Evolutionary conservation across 441 rosid species (phyloP).

Genomic region (Arabidopsis hybrid): DNA sequence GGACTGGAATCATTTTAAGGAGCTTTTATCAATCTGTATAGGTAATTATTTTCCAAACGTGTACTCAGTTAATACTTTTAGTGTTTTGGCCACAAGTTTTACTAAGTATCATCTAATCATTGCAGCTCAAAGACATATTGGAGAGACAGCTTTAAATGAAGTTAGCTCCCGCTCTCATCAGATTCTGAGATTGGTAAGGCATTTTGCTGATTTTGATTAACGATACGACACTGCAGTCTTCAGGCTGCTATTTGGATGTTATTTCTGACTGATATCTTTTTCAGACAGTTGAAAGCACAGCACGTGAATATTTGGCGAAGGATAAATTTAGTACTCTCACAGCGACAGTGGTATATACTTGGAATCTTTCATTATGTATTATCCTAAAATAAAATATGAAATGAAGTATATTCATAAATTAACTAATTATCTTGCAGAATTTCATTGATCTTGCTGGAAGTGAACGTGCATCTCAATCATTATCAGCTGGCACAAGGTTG

Average conservation of each 20-base stretch:
- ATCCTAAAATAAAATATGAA: conserved; percentile 16
- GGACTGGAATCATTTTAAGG: conserved; percentile 77
- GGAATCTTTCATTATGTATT: conserved; percentile 11
- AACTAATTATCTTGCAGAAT: conserved; percentile 55
- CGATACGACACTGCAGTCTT: conserved; percentile 23
- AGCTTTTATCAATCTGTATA: conserved; percentile 82
- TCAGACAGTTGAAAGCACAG: conserved; percentile 91
- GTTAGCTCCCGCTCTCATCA: conserved; percentile 98
- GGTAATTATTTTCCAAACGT: conserved; percentile 49
- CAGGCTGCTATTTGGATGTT: conserved; percentile 19
- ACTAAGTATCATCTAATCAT: conserved; percentile 18
- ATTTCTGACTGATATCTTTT: conserved; percentile 37
- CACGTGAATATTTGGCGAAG: conserved; percentile 67
- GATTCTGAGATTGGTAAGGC: conserved; percentile 86
- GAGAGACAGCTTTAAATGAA: conserved; percentile 92
- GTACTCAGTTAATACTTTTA: conserved; percentile 18
- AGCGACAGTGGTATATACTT: conserved; percentile 74
- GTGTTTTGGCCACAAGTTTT: conserved; percentile 29
- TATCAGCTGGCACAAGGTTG: conserved; percentile 74
- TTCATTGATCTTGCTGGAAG: conserved; percentile 86
- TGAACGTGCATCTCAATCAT: conserved; percentile 83
- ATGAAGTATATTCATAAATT: conserved; percentile 13
- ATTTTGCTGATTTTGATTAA: conserved; percentile 36
- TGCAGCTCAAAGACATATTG: conserved; percentile 96
- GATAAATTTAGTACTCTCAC: conserved; percentile 77